These are phyloP conservation scores for Fusarium pseudonygamai DNA, from an alignment of 2,329 filamentous ascomycete species.

Conservation along the genomic window DNA sequence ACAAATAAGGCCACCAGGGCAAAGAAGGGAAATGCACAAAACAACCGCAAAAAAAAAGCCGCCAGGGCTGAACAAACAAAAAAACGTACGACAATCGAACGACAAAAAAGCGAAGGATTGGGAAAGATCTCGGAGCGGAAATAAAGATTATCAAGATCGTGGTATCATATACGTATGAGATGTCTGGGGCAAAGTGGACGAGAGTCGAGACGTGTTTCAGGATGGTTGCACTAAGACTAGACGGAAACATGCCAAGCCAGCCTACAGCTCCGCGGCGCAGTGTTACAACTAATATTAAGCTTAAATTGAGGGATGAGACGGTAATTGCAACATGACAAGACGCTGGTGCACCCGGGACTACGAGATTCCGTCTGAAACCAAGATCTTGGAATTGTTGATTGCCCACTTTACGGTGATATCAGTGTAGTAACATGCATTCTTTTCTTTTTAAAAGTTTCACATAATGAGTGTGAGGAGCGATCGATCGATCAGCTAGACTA, in stretches of 20 bases:
- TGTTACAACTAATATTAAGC: background rate
- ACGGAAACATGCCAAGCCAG: constrained; percentile 9
- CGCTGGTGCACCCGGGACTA: background rate
- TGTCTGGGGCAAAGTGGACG: background rate
- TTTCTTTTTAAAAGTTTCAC: background rate
- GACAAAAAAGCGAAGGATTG: background rate
- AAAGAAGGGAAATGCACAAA: background rate
- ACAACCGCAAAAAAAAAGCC: background rate
- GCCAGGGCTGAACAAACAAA: constrained; percentile 13
- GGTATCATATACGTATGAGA: background rate
- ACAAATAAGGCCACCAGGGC: constrained; percentile 26
- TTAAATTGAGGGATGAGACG: constrained; percentile 6
- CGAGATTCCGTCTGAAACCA: background rate
- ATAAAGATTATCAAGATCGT: background rate
- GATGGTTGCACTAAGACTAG: background rate
- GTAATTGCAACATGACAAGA: constrained; percentile 1
- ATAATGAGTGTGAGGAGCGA: background rate
- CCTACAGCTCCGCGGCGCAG: background rate
- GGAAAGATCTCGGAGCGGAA: background rate
- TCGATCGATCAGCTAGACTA: background rate
- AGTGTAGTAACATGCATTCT: background rate
- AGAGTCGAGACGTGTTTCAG: constrained; percentile 9
- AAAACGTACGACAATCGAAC: background rate
- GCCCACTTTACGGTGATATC: background rate
- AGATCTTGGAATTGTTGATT: background rate